Conservation (phyloP, 805 yeast species). For the Candida piceae region DNA sequence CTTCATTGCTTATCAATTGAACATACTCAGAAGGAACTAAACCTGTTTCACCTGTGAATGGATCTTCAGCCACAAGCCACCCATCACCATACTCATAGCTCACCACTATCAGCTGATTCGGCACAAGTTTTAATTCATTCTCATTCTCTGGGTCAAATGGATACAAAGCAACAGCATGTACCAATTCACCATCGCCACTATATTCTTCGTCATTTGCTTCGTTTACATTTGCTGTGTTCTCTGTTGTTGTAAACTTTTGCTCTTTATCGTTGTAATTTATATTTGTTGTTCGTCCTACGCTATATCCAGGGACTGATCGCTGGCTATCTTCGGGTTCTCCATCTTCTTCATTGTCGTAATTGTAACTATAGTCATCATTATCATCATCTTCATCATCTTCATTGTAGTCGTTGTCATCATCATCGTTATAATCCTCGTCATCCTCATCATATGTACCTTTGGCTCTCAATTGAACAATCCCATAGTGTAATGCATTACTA, state of each 20-base stretch:
- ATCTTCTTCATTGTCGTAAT: slow-evolving; percentile 11
- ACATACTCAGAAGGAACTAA: slow-evolving; percentile 95
- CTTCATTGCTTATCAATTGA: slow-evolving; percentile 37
- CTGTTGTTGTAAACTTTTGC: too few relatives aligned
- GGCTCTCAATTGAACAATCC: slow-evolving; percentile 30
- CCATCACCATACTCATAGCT: slow-evolving; percentile 96
- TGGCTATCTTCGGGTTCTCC: not conserved
- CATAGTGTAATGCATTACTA: slow-evolving; percentile 67
- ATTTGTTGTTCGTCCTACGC: too few relatives aligned
- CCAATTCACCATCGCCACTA: slow-evolving; percentile 15
- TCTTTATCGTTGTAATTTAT: not conserved
- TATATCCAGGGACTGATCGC: not conserved
- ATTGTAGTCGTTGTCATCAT: slow-evolving; percentile 3
- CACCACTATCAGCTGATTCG: slow-evolving; percentile 82
- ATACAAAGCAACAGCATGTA: slow-evolving; percentile 75
- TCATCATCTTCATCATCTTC: slow-evolving; percentile 18
- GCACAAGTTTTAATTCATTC: slow-evolving; percentile 73
- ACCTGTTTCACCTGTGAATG: slow-evolving; percentile 74
- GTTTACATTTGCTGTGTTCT: not conserved
- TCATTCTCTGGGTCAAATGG: slow-evolving; percentile 92
- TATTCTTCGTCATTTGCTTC: slow-evolving; percentile 9
- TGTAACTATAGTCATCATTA: slow-evolving; percentile 19
- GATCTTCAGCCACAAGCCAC: slow-evolving; percentile 92
- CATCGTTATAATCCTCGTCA: slow-evolving; percentile 4
- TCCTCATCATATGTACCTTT: not conserved